Percentiles rank a stretch among this genome's conserved stretches.
phyloP scores from a whole-genome alignment of 306 rosid genomes.

The Cicer judaicum region DNA sequence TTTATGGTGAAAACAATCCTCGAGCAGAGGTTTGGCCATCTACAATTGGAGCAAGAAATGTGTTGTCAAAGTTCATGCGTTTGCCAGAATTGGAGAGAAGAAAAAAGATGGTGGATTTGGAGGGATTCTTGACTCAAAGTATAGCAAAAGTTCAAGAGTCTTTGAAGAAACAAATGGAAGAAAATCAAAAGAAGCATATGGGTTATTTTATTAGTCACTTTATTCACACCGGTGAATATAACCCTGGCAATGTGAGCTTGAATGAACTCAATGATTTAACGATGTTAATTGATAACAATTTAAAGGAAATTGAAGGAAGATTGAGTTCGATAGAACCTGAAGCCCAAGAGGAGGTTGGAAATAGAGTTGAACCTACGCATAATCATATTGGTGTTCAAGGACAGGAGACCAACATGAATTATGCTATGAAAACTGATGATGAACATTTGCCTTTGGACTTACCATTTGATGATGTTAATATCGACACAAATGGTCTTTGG shows the following conservation, averaged over 20 bases:
- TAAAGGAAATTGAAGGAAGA: neutral
- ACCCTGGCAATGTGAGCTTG: neutral
- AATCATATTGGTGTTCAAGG: neutral
- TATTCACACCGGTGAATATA: neutral
- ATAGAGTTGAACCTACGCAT: neutral
- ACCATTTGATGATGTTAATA: neutral
- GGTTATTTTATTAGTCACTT: too few relatives aligned
- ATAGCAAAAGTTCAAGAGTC: slow-evolving; percentile 23
- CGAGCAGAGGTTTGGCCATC: slow-evolving; percentile 53
- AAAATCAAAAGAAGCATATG: slow-evolving; percentile 5
- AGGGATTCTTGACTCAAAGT: slow-evolving; percentile 29
- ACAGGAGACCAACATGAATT: neutral
- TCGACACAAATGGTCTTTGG: neutral
- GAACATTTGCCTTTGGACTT: neutral
- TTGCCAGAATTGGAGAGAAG: slow-evolving; percentile 5
- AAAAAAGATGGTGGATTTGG: slow-evolving; percentile 41
- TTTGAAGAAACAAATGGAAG: neutral
- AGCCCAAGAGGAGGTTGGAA: neutral
- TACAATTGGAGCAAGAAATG: neutral
- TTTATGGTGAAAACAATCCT: slow-evolving; percentile 33
- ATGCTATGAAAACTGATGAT: neutral
- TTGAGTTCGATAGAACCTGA: neutral
- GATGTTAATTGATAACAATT: too few relatives aligned
- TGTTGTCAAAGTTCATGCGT: slow-evolving; percentile 10
- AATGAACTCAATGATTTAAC: too few relatives aligned